These are phyloP conservation scores for Cyclocybe aegerita DNA, from an alignment of 768 basidiomycete genomes.

Conservation along the genomic window DNA sequence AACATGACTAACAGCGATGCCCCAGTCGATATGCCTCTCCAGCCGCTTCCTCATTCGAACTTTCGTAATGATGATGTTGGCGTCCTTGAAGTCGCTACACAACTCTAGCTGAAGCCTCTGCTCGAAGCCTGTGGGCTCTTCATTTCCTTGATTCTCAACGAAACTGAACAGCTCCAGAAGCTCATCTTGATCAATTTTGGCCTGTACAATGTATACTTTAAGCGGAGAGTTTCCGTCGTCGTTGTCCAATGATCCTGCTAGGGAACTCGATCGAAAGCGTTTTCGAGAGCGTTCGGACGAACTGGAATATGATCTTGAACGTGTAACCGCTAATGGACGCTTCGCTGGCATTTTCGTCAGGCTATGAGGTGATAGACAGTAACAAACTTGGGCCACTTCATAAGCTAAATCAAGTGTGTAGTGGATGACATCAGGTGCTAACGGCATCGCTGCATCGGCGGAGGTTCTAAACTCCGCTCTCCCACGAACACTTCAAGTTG, in stretches of 20 bases:
- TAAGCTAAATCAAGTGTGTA: neutral
- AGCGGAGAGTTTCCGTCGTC: constrained; percentile 8
- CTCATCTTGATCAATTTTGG: constrained; percentile 32
- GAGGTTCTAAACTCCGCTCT: too few relatives aligned
- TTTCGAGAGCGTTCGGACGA: constrained; percentile 6
- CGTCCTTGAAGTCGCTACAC: constrained; percentile 40
- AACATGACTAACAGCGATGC: constrained; percentile 51
- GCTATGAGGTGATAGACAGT: too few relatives aligned
- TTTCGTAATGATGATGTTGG: constrained; percentile 67
- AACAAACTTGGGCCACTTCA: constrained; percentile 2
- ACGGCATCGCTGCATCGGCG: too few relatives aligned
- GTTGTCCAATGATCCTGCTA: neutral
- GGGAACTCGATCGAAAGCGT: constrained; percentile 5
- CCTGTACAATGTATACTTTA: constrained; percentile 36
- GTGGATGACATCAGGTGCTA: too few relatives aligned
- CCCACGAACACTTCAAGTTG: too few relatives aligned
- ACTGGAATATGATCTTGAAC: neutral
- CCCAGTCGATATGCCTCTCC: constrained; percentile 69
- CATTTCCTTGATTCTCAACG: constrained; percentile 22
- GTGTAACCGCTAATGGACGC: neutral
- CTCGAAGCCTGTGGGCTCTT: neutral
- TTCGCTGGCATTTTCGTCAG: neutral
- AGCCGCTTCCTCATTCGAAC: constrained; percentile 67
- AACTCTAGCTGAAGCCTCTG: constrained; percentile 25
- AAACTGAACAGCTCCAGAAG: constrained; percentile 35